Conservation (phyloP, 331 rosid genomes). For the Quercus phellos region DNA sequence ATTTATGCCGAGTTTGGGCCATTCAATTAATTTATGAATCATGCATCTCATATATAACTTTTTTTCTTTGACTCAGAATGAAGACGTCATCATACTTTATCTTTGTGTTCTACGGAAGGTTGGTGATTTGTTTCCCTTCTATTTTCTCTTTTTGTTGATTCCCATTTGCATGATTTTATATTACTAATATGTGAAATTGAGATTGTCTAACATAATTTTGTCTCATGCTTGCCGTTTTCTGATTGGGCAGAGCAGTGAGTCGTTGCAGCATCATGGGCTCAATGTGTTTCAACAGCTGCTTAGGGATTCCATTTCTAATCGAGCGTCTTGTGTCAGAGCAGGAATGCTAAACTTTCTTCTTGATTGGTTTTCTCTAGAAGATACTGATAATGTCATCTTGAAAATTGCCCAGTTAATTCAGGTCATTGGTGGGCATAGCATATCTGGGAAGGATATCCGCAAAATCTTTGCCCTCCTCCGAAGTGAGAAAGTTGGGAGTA, state of each 20-base stretch:
- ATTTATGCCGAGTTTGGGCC: slow-evolving; percentile 12
- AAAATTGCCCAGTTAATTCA: slow-evolving; percentile 86
- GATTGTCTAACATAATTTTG: slow-evolving; percentile 16
- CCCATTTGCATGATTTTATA: background rate
- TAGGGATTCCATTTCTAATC: slow-evolving; percentile 83
- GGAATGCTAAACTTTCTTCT: slow-evolving; percentile 95
- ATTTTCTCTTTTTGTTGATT: slow-evolving; percentile 1
- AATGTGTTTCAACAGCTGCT: slow-evolving; percentile 70
- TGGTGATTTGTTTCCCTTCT: slow-evolving; percentile 37
- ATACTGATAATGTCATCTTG: slow-evolving; percentile 57
- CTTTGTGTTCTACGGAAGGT: slow-evolving; percentile 84
- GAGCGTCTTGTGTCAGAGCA: slow-evolving; percentile 95
- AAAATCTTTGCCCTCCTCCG: slow-evolving; percentile 89
- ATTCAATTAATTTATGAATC: slow-evolving; percentile 4
- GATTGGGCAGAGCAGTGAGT: slow-evolving; percentile 99
- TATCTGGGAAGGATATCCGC: slow-evolving; percentile 96
- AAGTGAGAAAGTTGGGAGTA: slow-evolving; percentile 77
- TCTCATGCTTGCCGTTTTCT: slow-evolving; percentile 50
- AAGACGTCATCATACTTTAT: slow-evolving; percentile 76
- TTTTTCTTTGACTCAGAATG: slow-evolving; percentile 60
- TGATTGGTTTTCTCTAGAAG: slow-evolving; percentile 89
- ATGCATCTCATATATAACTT: slow-evolving; percentile 3
- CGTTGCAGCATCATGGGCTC: slow-evolving; percentile 72
- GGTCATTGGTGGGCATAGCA: slow-evolving; percentile 94
- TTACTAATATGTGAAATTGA: background rate